Evolutionary conservation across 805 yeast genomes (phyloP).

Genomic region (Candida nemodendra): DNA sequence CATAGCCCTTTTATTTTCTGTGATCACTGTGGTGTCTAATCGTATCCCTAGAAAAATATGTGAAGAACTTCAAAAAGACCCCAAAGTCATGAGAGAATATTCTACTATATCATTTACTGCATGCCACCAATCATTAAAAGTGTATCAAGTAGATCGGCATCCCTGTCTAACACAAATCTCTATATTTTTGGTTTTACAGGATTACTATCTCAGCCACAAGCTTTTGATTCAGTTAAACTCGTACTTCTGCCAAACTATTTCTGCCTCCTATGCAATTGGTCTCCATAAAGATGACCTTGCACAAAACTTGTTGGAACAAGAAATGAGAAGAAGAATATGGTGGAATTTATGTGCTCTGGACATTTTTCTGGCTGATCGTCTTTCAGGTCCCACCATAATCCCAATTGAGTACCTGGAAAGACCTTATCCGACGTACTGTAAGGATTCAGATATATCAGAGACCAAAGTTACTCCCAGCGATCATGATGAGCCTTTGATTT

Average conservation of each 20-base stretch:
- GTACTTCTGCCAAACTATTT: constrained; percentile 8
- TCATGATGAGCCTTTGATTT: constrained; percentile 10
- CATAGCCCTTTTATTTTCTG: constrained; percentile 10
- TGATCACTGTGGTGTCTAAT: constrained; percentile 8
- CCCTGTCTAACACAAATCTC: constrained; percentile 12
- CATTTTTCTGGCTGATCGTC: constrained; percentile 11
- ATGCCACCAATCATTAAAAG: constrained; percentile 10
- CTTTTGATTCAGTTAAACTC: constrained; percentile 6
- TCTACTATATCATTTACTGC: constrained; percentile 9
- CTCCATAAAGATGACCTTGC: constrained; percentile 7
- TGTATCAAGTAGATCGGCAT: constrained; percentile 5
- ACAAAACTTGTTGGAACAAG: constrained; percentile 10
- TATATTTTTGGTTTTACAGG: constrained; percentile 9
- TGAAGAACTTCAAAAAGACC: constrained; percentile 4
- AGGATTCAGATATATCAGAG: constrained; percentile 29
- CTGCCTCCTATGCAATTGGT: constrained; percentile 11
- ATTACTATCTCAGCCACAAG: constrained; percentile 4
- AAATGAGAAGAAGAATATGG: constrained; percentile 30
- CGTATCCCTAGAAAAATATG: constrained; percentile 2
- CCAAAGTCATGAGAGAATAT: constrained; percentile 1
- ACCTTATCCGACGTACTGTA: constrained; percentile 33
- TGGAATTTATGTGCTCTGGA: constrained; percentile 23
- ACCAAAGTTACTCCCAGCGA: constrained; percentile 4
- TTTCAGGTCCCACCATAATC: constrained; percentile 14
- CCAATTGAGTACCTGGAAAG: constrained; percentile 21